Evolutionary conservation across 345 rosid genomes (phyloP).

Genomic region (Acer saccharum): DNA sequence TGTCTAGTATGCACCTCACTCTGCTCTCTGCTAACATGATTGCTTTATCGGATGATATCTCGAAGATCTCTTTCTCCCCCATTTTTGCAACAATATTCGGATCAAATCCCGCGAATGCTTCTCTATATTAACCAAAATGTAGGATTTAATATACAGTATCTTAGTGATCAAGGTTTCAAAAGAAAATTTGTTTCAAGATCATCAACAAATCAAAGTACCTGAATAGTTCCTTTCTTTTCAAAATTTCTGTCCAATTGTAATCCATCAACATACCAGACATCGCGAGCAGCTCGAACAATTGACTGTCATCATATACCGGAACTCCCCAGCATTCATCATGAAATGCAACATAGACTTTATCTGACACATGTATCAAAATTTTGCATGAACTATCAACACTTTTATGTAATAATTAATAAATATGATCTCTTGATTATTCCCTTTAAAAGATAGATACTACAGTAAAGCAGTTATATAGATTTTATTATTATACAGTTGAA

Average conservation of each 20-base stretch:
- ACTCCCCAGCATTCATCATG: slow-evolving; percentile 98
- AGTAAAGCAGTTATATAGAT: neutral
- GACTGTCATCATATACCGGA: slow-evolving; percentile 91
- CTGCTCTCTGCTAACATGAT: slow-evolving; percentile 77
- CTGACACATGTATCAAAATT: slow-evolving; percentile 44
- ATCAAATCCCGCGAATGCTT: slow-evolving; percentile 79
- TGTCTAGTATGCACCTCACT: slow-evolving; percentile 84
- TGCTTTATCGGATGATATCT: slow-evolving; percentile 72
- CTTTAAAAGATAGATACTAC: no score
- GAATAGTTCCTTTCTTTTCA: slow-evolving; percentile 67
- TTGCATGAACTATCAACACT: neutral
- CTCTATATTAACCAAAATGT: slow-evolving; percentile 38
- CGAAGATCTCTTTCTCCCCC: slow-evolving; percentile 79
- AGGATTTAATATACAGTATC: neutral
- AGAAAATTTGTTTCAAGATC: neutral
- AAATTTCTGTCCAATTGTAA: slow-evolving; percentile 94
- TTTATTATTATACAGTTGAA: neutral
- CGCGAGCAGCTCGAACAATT: slow-evolving; percentile 88
- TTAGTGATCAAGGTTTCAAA: neutral
- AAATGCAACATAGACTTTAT: slow-evolving; percentile 77
- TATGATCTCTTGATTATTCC: neutral
- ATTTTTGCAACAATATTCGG: slow-evolving; percentile 71
- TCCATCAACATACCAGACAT: slow-evolving; percentile 97
- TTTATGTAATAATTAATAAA: neutral
- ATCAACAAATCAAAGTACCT: slow-evolving; percentile 43